Evolutionary conservation across 2,329 filamentous ascomycete genomes (phyloP), one percentile per base, ranked within the genome.

Genomic region (Alternaria sp.): DNA sequence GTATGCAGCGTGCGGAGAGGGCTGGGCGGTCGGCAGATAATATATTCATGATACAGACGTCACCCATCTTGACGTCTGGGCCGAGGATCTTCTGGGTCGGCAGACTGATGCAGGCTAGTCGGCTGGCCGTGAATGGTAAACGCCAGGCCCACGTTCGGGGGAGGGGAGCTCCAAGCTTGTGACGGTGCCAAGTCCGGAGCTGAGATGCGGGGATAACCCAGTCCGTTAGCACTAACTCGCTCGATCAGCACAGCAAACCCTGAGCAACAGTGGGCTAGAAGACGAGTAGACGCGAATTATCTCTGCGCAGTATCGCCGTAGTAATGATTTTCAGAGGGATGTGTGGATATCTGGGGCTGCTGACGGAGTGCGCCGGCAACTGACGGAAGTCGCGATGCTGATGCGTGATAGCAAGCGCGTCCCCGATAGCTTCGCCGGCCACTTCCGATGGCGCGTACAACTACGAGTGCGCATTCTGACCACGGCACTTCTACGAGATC

Each of bases 41-140:
- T 70, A 73, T 71, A 73, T 70, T 65, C 68, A 71, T 73, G 67
- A 69, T 59, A 57, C 56, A 65, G 69, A 77, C 75, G 76, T 79
- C 76, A 78, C 71, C 60, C 75, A 76, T 77, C 57, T 57, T 71
- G 62, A 67, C 54, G 51, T 50, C 54, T 74, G 74, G 65, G 59
- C 77, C 77, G 75, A 78, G 77, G 77, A 76, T 76, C 71, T 68
- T 65, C 69, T 75, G 72, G 71, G 66, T 61, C 45, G 58, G 44
- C 17, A 55, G 61, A 67, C 63, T 62, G 64, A 64, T 68, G 61
- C 59, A 74, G 70, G 69, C 72, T 77, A 74, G 73, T 61, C 69
- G 71, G 69, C 66, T 67, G 62, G 68, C 65, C 63, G 62, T 74
- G 71, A 74, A 69, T 76, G 74, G 71, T 70, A 66, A 69, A 69